Evolutionary conservation across 805 yeast species (phyloP).

Genomic region (Metschnikowia koreensis): DNA sequence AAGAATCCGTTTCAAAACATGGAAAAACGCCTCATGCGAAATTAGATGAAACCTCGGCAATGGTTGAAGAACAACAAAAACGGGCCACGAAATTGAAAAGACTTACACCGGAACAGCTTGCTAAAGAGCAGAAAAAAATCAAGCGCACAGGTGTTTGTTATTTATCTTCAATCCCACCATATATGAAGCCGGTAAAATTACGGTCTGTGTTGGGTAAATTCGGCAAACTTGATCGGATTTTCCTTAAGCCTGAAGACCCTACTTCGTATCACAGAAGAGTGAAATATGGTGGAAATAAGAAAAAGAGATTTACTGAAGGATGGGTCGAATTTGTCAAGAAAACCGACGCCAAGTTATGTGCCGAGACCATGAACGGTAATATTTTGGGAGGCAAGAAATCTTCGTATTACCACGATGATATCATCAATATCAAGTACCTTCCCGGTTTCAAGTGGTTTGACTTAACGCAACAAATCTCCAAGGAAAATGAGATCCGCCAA

Average conservation of each 20-base stretch:
- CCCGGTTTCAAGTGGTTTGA: conserved; percentile 95
- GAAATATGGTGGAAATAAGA: conserved; percentile 89
- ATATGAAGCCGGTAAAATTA: conserved; percentile 92
- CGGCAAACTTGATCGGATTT: conserved; percentile 86
- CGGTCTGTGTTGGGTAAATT: conserved; percentile 77
- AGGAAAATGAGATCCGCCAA: conserved; percentile 85
- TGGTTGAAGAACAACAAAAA: conserved; percentile 18
- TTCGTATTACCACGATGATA: conserved; percentile 88
- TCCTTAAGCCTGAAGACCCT: conserved; percentile 81
- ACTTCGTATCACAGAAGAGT: conserved; percentile 63
- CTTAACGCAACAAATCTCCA: conserved; percentile 87
- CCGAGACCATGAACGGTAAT: conserved; percentile 81
- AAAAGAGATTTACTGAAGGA: conserved; percentile 85
- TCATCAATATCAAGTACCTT: conserved; percentile 84
- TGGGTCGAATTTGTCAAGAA: conserved; percentile 92
- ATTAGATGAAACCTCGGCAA: conserved; percentile 16
- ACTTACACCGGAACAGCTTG: conserved; percentile 55
- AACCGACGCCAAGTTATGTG: conserved; percentile 85
- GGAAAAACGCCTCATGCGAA: not conserved
- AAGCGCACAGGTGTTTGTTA: conserved; percentile 90
- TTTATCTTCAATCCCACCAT: conserved; percentile 88
- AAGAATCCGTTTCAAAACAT: not conserved
- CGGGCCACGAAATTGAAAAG: conserved; percentile 46
- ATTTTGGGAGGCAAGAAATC: conserved; percentile 91
- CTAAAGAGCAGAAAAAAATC: conserved; percentile 51